Base-by-base conservation (phyloP, 1,284 basidiomycete genomes). In the Gomphus bonarii region DNA sequence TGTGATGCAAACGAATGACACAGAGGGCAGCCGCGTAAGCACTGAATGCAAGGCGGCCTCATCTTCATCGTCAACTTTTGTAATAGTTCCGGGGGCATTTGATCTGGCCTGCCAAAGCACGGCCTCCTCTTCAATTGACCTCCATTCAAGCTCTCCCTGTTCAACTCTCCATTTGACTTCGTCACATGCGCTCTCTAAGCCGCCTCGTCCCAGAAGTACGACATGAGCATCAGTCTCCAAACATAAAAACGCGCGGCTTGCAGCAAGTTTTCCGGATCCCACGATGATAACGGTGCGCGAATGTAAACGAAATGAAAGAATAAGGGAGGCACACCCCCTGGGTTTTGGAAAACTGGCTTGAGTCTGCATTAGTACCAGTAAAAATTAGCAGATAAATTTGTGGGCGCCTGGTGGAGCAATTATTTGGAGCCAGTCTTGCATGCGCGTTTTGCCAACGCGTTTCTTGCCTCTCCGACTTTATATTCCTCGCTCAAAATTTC, bases 151-250 rank as follows among this genome's bases (percentile, higher is more conserved):
- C 65, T 92, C 78, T 1, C 72, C 69, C 4, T 78, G 70, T 38
- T 74, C 64, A 0, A 76, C 76, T 18, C 91, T 73, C 78, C 81
- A 88, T 65, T 70, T 73, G 3, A 93, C 67, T 65, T 97, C 93
- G 2, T 87, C 81, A 68, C 86, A 88, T 1, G 81, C 77, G 11
- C 64, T 68, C 0, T 67, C 62, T 0, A 71, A 49, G 8, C 78
- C 77, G 0, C 77, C 81, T 31, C 70, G 74, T 0, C 73, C 73
- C 2, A 91, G 67, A 28, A 97, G 72, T 31, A 86, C 69, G 31
- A 95, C 92, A 11, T 67, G 65, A 1, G 89, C 85, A 57, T 86
- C 86, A 0, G 93, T 88, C 67, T 95, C 91, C 44, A 95, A 77
- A 3, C 90, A 84, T 2, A 87, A 75, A 64, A 89, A 89, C 5